A percentile compares a stretch with the other conserved stretches of the same genome.
phyloP scores from a whole-genome alignment of 2,329 filamentous ascomycete genomes.

The Rasamsonia emersonii region DNA sequence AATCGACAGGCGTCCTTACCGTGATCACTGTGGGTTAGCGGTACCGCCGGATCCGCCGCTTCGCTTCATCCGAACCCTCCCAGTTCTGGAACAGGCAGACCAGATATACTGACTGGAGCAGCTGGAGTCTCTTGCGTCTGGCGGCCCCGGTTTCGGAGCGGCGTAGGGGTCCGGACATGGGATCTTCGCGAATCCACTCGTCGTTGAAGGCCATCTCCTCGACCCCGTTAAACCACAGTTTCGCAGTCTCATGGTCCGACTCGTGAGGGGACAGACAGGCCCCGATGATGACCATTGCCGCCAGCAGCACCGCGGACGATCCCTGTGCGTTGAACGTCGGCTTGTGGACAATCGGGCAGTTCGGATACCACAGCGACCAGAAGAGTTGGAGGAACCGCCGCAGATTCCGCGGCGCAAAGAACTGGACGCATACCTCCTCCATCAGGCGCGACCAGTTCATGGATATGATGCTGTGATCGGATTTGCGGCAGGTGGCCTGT shows the following conservation, averaged over 20 bases:
- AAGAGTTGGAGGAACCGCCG: constrained; percentile 18
- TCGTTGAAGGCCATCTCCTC: constrained; percentile 19
- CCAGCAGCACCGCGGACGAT: constrained; percentile 12
- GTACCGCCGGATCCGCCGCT: no score
- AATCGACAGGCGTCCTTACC: no score
- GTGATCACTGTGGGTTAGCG: no score
- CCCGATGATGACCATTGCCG: constrained; percentile 20
- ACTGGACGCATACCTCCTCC: constrained; percentile 8
- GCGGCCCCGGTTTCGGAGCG: no score
- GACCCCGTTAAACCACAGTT: constrained; percentile 13
- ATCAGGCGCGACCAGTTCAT: constrained; percentile 8
- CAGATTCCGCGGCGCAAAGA: constrained; percentile 16
- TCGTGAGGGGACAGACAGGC: constrained; percentile 17
- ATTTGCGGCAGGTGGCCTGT: background rate
- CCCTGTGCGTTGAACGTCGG: constrained; percentile 14
- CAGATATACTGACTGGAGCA: no score
- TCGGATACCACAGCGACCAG: constrained; percentile 22
- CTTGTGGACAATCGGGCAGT: constrained; percentile 21
- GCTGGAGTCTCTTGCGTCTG: no score
- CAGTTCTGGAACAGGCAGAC: no score
- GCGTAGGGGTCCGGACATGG: no score
- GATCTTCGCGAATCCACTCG: no score
- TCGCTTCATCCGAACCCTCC: no score
- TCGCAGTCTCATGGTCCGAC: constrained; percentile 10
- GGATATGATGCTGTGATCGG: background rate